Conservation (phyloP, 208 protist genomes). For the Acanthamoeba royreba region DNA sequence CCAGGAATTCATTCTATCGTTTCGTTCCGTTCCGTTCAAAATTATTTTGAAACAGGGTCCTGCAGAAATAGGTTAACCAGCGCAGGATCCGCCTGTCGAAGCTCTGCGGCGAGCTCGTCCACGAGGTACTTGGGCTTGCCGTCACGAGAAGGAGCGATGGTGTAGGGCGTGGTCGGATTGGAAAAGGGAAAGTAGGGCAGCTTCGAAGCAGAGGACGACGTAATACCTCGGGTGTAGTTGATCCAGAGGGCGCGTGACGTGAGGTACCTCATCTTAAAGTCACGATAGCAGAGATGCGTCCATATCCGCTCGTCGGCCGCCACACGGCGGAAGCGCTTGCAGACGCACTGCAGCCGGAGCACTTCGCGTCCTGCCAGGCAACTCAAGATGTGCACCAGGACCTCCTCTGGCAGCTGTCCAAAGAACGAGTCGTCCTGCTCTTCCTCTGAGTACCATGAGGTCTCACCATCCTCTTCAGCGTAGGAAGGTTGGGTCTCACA, state of each 20-base stretch:
- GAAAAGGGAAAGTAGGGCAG: not conserved
- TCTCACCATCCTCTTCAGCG: no score
- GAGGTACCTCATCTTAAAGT: constrained; percentile 23
- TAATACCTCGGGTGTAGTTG: not conserved
- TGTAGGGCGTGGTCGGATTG: not conserved
- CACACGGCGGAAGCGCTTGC: not conserved
- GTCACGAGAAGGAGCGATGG: no score
- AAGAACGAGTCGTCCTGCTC: not conserved
- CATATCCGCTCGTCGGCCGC: not conserved
- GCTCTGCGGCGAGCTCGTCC: no score
- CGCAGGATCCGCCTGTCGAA: no score
- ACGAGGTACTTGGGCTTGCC: not conserved
- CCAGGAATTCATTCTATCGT: no score
- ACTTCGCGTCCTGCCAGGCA: not conserved
- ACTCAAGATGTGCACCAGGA: not conserved
- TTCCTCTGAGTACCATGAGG: no score
- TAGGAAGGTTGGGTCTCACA: no score
- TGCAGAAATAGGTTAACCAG: no score
- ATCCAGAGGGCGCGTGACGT: not conserved
- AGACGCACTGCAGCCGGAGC: not conserved
- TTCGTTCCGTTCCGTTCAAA: no score
- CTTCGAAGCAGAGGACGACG: not conserved
- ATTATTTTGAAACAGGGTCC: no score
- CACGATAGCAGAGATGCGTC: not conserved
- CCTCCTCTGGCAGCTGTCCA: not conserved